Evolutionary conservation across 139 green algal species (phyloP).

Genomic region (Helicosporidium sp.): DNA sequence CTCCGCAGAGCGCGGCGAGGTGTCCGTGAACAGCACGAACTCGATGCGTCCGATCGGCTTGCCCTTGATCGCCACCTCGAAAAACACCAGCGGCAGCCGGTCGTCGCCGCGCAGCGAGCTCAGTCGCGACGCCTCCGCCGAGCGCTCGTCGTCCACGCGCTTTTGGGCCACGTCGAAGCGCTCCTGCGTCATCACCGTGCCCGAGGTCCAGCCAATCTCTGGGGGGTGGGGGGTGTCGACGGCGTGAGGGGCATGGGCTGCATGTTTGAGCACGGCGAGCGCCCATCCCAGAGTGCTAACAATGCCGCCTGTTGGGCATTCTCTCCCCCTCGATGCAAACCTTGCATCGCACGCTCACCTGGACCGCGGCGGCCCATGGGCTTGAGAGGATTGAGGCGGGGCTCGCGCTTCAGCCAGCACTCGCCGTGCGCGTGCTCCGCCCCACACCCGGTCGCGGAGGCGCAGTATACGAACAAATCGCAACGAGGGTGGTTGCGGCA

Average conservation of each 20-base stretch:
- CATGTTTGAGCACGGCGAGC: too few relatives aligned
- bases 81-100: constrained; percentile 18
- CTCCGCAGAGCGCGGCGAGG: constrained; percentile 22
- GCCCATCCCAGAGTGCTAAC: too few relatives aligned
- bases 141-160: constrained; percentile 1
- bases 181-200: constrained; percentile 11
- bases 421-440: neutral
- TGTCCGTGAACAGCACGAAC: constrained; percentile 21
- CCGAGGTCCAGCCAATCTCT: constrained; percentile 32
- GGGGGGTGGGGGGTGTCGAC: neutral
- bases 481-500: constrained; percentile 6
- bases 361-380: constrained; percentile 1
- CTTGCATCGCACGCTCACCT: constrained; percentile 3
- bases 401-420: constrained; percentile 20
- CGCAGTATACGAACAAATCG: constrained; percentile 16
- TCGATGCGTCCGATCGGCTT: constrained; percentile 16
- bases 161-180: constrained; percentile 7
- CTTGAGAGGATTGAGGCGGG: constrained; percentile 5
- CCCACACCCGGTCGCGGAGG: constrained; percentile 1
- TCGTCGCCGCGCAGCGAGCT: constrained; percentile 3
- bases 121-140: neutral
- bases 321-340: too few relatives aligned
- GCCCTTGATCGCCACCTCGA: constrained; percentile 22
- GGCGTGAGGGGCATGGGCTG: neutral
- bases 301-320: too few relatives aligned